Base-by-base conservation (phyloP, 192 early-diverging fungal species). In the Mortierella claussenii region DNA sequence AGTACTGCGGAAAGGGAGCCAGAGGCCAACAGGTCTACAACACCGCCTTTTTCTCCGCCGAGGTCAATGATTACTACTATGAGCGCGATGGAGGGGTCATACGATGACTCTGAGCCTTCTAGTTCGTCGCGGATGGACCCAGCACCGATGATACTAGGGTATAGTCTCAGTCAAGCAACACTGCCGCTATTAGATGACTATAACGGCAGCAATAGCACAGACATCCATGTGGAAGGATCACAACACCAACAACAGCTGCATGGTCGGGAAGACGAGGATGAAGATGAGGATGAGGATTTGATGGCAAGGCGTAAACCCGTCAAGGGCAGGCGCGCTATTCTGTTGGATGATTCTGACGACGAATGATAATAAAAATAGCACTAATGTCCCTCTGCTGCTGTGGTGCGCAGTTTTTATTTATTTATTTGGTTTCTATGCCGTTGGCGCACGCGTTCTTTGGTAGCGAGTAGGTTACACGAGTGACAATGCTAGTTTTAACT, bases 261-360 rank as follows among this genome's bases (percentile, higher is more conserved):
- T 4, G 23, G 37, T 4, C n/a, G 43, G 28, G 34, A 10, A 20
- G 48, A 5, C 15, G 24, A n/a, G 1, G 27, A 34, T 27, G 57
- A 27, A 3, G 24, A 52, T 37, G 70, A 65, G 7, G 70, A 60
- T 11, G 55, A 74, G 8, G 55, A 71, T 2, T 33, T 5, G 0
- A 5, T 58, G 42, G 51, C 57, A 31, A 32, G 24, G 15, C 61
- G 57, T 24, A 49, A 42, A 15, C 55, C 57, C 24, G 43, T 40
- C 20, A 70, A 55, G 54, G 42, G 24, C 2, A 45, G 55, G 47
- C 48, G 63, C 4, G 50, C 63, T 4, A 65, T 74, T 20, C 23
- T 74, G 7, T 32, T 74, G 15, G 62, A 65, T 50, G 56, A 59
- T 12, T 65, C 61, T 28, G 70, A 74, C 31, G 70, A 74, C 21